Evolutionary conservation across 345 rosid genomes (phyloP).

Genomic region (Cardamine chenopodiifolia): DNA sequence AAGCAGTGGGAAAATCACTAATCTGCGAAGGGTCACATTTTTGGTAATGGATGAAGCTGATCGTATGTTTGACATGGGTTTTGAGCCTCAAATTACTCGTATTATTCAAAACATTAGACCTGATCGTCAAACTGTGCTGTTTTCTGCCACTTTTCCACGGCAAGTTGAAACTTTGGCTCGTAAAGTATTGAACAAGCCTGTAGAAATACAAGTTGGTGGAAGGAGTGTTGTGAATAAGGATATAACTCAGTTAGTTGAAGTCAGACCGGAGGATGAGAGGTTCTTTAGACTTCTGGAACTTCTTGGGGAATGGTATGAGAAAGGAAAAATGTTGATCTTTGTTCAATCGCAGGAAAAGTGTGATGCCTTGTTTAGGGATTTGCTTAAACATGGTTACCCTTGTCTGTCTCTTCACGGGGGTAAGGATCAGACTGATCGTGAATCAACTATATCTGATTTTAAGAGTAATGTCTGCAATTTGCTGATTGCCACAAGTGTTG

Average conservation of each 20-base stretch:
- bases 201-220: constrained; percentile 94
- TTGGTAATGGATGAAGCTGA: constrained; percentile 98
- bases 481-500: constrained; percentile 89
- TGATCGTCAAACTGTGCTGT: constrained; percentile 90
- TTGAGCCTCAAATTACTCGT: constrained; percentile 92
- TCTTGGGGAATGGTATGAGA: constrained; percentile 96
- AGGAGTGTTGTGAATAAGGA: constrained; percentile 98
- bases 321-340: constrained; percentile 85
- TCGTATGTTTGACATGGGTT: constrained; percentile 99
- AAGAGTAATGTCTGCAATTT: constrained; percentile 90
- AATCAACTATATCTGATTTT: constrained; percentile 88
- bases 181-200: constrained; percentile 77
- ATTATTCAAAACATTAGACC: constrained; percentile 95
- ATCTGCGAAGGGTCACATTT: constrained; percentile 82
- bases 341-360: constrained; percentile 93
- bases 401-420: constrained; percentile 97
- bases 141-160: constrained; percentile 96
- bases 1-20: constrained; percentile 88
- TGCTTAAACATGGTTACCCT: constrained; percentile 79
- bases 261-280: constrained; percentile 88
- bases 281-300: constrained; percentile 82
- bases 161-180: constrained; percentile 97
- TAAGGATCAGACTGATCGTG: constrained; percentile 95
- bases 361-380: constrained; percentile 76
- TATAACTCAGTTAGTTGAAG: constrained; percentile 86